Percentiles rank a stretch among this genome's conserved stretches.
Conservation (phyloP, 1,284 basidiomycete species). For the Takashimella koratensis region DNA sequence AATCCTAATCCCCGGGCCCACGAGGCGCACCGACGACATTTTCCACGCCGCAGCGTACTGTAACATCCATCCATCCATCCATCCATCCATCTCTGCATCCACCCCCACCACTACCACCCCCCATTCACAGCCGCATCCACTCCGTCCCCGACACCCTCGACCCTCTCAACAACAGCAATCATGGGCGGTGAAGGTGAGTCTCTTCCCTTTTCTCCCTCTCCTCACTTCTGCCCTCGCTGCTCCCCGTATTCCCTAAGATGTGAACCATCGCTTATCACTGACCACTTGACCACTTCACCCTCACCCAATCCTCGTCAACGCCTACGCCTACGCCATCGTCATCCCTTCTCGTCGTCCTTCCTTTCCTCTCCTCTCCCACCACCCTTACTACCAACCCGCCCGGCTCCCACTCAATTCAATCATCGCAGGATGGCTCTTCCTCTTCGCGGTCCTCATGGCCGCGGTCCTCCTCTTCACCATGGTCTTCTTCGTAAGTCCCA, state of each 20-base stretch:
- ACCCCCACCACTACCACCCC: too few relatives aligned
- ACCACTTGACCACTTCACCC: background rate
- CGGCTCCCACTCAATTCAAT: background rate
- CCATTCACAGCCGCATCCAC: too few relatives aligned
- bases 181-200: too few relatives aligned
- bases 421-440: slow-evolving; percentile 79
- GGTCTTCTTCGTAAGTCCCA: slow-evolving; percentile 87
- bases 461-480: slow-evolving; percentile 91
- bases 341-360: background rate
- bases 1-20: too few relatives aligned
- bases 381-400: background rate
- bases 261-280: too few relatives aligned
- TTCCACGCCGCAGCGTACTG: too few relatives aligned
- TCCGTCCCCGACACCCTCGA: background rate
- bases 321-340: background rate
- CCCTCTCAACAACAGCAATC: background rate
- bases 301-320: background rate
- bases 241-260: too few relatives aligned
- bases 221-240: too few relatives aligned
- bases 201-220: too few relatives aligned
- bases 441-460: slow-evolving; percentile 88
- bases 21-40: too few relatives aligned
- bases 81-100: background rate
- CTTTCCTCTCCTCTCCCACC: background rate
- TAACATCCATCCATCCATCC: background rate